Evolutionary conservation across 495 filamentous ascomycete genomes (phyloP), one percentile per base, ranked within the genome.

Genomic region (Melanomma pulvis-pyrius): DNA sequence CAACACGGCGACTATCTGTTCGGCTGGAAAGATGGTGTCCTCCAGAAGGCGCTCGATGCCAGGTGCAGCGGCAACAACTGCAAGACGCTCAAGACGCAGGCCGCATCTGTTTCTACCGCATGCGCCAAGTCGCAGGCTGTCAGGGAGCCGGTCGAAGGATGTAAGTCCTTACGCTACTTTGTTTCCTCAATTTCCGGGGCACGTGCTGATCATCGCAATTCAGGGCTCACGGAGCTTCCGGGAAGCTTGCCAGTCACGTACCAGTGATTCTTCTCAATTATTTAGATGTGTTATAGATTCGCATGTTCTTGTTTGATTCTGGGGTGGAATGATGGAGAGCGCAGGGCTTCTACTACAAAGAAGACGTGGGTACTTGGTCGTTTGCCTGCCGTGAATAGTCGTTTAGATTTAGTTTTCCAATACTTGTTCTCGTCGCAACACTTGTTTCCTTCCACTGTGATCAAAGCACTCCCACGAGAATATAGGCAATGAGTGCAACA

Each of bases 1-100:
- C 77, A 80, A 50, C 80, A 81, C 32, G 80, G 79, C 15, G 80
- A 82, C 54, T 82, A 82, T 55, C 39, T 81, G 2, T 82, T 81
- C 66, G 80, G 79, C 1, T 83, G 81, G 80, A 83, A 74, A 68
- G 72, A 15, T 34, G 75, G 81, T 49, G 53, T 76, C 7, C 74
- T 82, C 3, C 80, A 82, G 74, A 73, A 73, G 41, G 81, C 81
- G 9, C 73, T 83, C 60, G 79, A 83, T 59, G 77, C 75, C 24
- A 69, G 79, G 25, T 83, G 81, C 72, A 73, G 67, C 3, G 76
- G 75, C 28, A 78, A 78, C 63, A 62, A 73, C 8, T 82, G 81
- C 69, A 68, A 55, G 0, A 68, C 69, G 22, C 65, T 81, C 19
- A 76, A 80, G 67, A 69, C 73, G n/a, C 80, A 82, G 65, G 70